These are phyloP conservation scores for Pythium myriotylum DNA, from an alignment of 352 stramenopile genomes.

Conservation along the genomic window DNA sequence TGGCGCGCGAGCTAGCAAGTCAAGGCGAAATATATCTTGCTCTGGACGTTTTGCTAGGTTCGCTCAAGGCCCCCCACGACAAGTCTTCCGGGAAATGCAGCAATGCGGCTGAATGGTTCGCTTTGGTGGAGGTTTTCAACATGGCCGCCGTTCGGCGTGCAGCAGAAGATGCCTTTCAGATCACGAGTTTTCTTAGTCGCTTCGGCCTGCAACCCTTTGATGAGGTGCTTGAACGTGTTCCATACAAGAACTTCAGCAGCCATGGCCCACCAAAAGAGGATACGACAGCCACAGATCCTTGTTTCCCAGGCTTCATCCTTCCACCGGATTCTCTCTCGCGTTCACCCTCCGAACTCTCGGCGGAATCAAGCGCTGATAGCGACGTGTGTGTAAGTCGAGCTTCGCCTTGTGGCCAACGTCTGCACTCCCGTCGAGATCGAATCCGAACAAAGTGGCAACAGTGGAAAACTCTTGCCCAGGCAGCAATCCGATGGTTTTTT, in stretches of 20 bases:
- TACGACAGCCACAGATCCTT: not conserved
- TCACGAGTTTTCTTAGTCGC: slow-evolving; percentile 13
- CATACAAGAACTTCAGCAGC: not conserved
- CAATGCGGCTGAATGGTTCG: slow-evolving; percentile 1
- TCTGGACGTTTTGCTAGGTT: slow-evolving; percentile 1
- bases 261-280: no score
- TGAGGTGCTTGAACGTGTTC: not conserved
- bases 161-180: slow-evolving; percentile 19
- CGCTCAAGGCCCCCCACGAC: not conserved
- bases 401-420: not conserved
- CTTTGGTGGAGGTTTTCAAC: slow-evolving; percentile 13
- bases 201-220: slow-evolving; percentile 11
- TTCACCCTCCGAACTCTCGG: not conserved
- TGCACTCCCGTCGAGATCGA: not conserved
- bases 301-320: not conserved
- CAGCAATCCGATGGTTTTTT: not conserved
- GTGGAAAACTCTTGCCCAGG: not conserved
- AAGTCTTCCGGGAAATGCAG: not conserved
- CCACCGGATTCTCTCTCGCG: not conserved
- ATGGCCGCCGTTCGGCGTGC: slow-evolving; percentile 2
- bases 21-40: slow-evolving; percentile 17
- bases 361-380: slow-evolving; percentile 1
- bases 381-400: not conserved
- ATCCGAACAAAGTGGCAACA: not conserved
- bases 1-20: not conserved